Evolutionary conservation across 1,139 yeast genomes (phyloP).

Genomic region (Debaryomycetaceae sp.): DNA sequence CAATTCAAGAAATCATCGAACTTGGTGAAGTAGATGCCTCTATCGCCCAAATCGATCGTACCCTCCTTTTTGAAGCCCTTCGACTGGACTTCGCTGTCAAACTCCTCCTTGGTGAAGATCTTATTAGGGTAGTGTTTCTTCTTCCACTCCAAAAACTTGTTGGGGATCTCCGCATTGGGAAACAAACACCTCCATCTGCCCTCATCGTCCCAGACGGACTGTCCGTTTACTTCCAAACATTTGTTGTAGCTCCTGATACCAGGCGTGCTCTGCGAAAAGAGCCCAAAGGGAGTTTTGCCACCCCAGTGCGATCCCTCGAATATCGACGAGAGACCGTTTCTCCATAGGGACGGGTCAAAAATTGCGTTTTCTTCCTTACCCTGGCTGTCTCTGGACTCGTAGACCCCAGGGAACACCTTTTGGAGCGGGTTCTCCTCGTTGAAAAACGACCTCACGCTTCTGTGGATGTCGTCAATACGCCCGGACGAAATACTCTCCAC

Average conservation of each 20-base stretch:
- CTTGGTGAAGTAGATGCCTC: slow-evolving; percentile 51
- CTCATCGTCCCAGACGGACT: slow-evolving; percentile 70
- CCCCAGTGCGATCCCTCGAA: slow-evolving; percentile 9
- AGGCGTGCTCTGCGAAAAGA: slow-evolving; percentile 61
- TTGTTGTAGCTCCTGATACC: slow-evolving; percentile 54
- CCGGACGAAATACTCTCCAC: slow-evolving; percentile 5
- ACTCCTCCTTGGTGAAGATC: slow-evolving; percentile 53
- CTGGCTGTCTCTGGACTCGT: background rate
- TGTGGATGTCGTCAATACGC: slow-evolving; percentile 3
- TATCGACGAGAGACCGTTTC: background rate
- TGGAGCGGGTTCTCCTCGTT: slow-evolving; percentile 4
- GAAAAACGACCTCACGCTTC: slow-evolving; percentile 5
- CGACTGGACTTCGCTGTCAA: slow-evolving; percentile 20
- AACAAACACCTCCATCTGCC: slow-evolving; percentile 90
- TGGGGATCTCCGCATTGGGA: slow-evolving; percentile 51
- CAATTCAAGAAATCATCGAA: slow-evolving; percentile 66
- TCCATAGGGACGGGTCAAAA: background rate
- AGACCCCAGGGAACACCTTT: slow-evolving; percentile 1
- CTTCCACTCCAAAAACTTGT: slow-evolving; percentile 29
- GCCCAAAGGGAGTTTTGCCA: slow-evolving; percentile 41
- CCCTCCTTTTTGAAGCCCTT: slow-evolving; percentile 13
- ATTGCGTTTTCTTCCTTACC: background rate
- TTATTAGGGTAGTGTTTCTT: slow-evolving; percentile 19
- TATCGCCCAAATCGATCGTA: slow-evolving; percentile 34
- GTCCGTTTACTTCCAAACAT: slow-evolving; percentile 63